Evolutionary conservation across 441 rosid genomes (phyloP).

Genomic region (Brassica balearica): DNA sequence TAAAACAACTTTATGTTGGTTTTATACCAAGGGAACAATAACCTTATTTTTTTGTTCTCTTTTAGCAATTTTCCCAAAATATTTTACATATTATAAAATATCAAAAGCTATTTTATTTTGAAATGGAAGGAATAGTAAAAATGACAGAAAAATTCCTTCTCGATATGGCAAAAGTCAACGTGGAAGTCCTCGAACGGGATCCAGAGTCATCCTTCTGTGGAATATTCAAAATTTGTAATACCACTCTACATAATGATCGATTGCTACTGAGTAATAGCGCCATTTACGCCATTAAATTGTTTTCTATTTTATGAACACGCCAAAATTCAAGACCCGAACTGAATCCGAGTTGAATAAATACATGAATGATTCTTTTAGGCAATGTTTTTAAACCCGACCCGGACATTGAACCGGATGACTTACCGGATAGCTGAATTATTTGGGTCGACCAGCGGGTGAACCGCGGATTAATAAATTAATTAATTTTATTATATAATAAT

Average conservation of each 20-base stretch:
- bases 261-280: constrained; percentile 8
- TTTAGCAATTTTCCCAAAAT: no score
- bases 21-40: no score
- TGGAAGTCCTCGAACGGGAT: constrained; percentile 25
- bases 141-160: background rate
- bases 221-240: constrained; percentile 21
- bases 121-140: background rate
- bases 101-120: background rate
- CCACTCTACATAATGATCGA: background rate
- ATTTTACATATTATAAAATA: background rate
- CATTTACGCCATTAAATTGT: constrained; percentile 7
- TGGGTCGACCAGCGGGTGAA: no score
- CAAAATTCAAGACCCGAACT: background rate
- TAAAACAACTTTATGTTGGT: no score
- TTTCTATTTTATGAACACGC: constrained; percentile 23
- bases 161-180: constrained; percentile 33
- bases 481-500: no score
- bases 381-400: no score
- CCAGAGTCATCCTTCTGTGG: background rate
- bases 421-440: no score
- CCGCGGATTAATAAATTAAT: no score
- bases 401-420: no score
- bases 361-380: no score
- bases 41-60: no score
- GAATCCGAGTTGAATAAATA: no score